A percentile compares a stretch with the other conserved stretches of the same genome.
Evolutionary conservation across 1,139 yeast species (phyloP).

Genomic region (Candida labiduridarum): DNA sequence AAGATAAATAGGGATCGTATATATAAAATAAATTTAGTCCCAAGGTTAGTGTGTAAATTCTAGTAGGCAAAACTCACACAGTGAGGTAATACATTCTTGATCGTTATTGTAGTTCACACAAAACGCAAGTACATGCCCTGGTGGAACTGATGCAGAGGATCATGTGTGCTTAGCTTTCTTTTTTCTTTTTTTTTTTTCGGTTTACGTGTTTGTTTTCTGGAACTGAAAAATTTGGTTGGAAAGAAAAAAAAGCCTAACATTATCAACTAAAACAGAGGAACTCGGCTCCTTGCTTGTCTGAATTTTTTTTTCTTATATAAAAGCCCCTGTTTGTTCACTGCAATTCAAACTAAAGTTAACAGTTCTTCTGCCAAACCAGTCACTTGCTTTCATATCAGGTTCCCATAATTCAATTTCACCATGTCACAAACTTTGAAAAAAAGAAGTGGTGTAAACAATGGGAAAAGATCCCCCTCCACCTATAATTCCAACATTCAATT

Average conservation of each 20-base stretch:
- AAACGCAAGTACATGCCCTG: too few relatives aligned
- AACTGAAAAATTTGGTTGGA: not conserved
- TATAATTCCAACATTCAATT: conserved; percentile 6
- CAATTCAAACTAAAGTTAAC: not conserved
- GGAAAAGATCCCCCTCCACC: conserved; percentile 16
- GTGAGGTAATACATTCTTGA: not conserved
- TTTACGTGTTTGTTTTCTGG: conserved; percentile 5
- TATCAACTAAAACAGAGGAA: conserved; percentile 3
- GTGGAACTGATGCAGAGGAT: not conserved
- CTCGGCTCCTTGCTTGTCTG: not conserved
- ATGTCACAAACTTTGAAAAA: conserved; percentile 22
- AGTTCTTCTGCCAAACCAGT: not conserved
- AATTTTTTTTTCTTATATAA: not conserved
- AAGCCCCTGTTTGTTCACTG: not conserved
- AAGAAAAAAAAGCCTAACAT: not conserved
- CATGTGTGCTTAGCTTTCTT: not conserved
- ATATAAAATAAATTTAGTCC: not conserved
- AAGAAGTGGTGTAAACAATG: conserved; percentile 21
- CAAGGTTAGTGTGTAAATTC: not conserved
- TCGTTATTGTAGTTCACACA: too few relatives aligned
- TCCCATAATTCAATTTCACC: not conserved
- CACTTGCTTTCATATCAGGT: not conserved
- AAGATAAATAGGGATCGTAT: not conserved
- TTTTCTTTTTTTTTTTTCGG: conserved; percentile 1
- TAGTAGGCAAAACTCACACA: not conserved